phyloP scores from a whole-genome alignment of 2,329 filamentous ascomycete genomes.

The Colletotrichum sp. region DNA sequence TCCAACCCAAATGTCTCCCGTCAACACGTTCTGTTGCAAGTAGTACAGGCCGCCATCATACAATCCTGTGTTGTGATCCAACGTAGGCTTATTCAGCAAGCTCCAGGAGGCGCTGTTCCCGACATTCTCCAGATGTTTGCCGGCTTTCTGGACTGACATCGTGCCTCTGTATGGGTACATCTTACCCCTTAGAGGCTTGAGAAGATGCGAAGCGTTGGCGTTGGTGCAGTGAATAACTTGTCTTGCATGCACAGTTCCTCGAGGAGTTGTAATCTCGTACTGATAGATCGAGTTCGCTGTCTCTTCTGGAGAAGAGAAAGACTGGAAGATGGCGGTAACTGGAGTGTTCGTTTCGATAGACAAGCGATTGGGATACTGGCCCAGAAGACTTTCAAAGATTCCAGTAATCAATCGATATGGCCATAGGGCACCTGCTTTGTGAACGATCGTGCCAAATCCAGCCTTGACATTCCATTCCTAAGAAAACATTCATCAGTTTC shows the following conservation, averaged over 20 bases:
- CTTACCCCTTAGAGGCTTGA: background rate
- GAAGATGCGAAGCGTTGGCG: background rate
- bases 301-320: accelerated
- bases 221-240: background rate
- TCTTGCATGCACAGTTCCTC: background rate
- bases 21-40: background rate
- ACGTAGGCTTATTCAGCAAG: background rate
- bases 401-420: background rate
- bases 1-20: background rate
- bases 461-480: background rate
- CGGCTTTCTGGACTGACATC: background rate
- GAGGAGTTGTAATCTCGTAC: background rate
- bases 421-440: background rate
- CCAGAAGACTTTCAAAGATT: background rate
- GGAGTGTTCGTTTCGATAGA: background rate
- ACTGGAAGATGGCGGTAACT: background rate
- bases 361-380: background rate
- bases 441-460: background rate
- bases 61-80: background rate
- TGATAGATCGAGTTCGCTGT: background rate
- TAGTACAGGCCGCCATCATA: background rate
- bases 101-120: background rate
- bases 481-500: background rate
- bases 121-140: accelerated
- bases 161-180: background rate